Conservation (phyloP, 352 stramenopile genomes). For the Aphanomyces cochlioides region DNA sequence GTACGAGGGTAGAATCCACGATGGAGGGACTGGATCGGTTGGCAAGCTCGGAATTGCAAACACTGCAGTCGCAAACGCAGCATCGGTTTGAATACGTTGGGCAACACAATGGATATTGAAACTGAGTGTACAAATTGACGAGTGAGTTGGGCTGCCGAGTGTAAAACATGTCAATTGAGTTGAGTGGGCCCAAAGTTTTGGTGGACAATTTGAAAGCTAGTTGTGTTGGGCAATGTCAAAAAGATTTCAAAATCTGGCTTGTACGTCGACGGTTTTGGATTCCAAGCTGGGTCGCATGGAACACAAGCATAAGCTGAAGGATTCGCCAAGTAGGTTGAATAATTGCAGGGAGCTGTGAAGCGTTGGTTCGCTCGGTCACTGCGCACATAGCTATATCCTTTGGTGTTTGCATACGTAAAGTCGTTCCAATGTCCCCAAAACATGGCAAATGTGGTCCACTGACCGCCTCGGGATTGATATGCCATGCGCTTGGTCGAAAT, state of each 20-base stretch:
- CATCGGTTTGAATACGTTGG: neutral
- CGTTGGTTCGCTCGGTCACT: neutral
- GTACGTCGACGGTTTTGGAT: neutral
- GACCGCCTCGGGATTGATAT: neutral
- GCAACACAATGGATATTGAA: neutral
- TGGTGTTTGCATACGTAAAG: neutral
- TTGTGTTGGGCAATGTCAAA: neutral
- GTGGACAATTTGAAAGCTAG: neutral
- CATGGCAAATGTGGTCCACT: neutral
- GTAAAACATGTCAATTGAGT: conserved; percentile 11
- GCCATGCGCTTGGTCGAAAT: neutral
- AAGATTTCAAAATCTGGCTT: neutral
- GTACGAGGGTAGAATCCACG: neutral
- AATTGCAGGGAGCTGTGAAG: neutral
- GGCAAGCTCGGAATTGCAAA: neutral
- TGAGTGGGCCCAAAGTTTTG: conserved; percentile 5
- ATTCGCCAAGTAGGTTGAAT: neutral
- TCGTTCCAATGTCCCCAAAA: neutral
- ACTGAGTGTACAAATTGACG: neutral
- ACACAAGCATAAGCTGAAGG: neutral
- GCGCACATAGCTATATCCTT: neutral
- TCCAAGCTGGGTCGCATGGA: neutral
- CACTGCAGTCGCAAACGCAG: neutral
- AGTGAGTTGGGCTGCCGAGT: neutral
- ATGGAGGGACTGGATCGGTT: neutral